phyloP scores from a whole-genome alignment of 2,329 filamentous ascomycete species.

The Pseudogymnoascus sp. region DNA sequence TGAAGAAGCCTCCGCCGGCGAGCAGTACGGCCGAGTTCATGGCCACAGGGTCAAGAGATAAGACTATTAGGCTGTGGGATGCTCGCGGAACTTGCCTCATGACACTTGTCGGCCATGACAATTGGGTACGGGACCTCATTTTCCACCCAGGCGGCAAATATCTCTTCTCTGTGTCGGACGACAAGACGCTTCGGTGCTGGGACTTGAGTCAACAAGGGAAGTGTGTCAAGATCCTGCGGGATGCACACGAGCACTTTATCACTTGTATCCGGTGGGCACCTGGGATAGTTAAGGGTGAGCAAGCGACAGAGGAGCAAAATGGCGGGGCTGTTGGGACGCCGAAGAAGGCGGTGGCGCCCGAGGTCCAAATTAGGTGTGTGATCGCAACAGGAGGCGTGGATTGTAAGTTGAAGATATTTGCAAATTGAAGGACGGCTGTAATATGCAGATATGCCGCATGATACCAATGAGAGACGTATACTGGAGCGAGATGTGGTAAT shows the following conservation, averaged over 20 bases:
- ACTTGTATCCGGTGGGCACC: slow-evolving; percentile 86
- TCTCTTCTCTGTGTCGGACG: slow-evolving; percentile 75
- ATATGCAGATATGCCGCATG: no score
- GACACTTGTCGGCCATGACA: slow-evolving; percentile 81
- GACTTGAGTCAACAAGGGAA: slow-evolving; percentile 85
- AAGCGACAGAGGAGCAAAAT: slow-evolving; percentile 36
- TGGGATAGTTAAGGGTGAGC: slow-evolving; percentile 55
- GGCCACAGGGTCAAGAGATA: slow-evolving; percentile 83
- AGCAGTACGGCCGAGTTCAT: slow-evolving; percentile 78
- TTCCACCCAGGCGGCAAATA: slow-evolving; percentile 94
- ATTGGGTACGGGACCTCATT: slow-evolving; percentile 80
- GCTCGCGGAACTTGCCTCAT: slow-evolving; percentile 76
- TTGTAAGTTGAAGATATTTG: slow-evolving; percentile 71
- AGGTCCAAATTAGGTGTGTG: slow-evolving; percentile 69
- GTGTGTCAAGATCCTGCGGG: slow-evolving; percentile 73
- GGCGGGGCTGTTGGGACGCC: slow-evolving; percentile 38
- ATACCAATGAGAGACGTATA: background rate
- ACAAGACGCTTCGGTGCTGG: slow-evolving; percentile 91
- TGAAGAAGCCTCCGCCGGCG: slow-evolving; percentile 72
- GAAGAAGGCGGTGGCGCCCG: slow-evolving; percentile 35
- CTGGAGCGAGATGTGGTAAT: background rate
- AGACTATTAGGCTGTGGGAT: slow-evolving; percentile 86
- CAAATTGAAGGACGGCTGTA: slow-evolving; percentile 26
- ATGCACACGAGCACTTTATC: slow-evolving; percentile 77
- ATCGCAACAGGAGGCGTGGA: slow-evolving; percentile 85